Evolutionary conservation across 2,329 filamentous ascomycete genomes (phyloP), one percentile per base, ranked within the genome.

Genomic region (Chaetomium strumarium): DNA sequence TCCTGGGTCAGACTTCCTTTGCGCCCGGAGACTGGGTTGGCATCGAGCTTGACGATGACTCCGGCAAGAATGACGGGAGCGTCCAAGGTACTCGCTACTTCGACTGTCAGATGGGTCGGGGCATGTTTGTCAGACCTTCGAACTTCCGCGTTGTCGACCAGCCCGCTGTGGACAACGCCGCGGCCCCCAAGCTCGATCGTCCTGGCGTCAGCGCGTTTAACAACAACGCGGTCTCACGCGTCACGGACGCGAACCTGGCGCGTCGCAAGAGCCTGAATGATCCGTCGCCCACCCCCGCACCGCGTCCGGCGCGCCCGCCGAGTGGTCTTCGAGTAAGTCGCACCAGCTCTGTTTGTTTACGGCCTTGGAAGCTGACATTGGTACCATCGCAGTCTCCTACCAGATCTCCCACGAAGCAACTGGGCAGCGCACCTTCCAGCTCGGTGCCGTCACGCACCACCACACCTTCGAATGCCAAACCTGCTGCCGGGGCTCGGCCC

Each of bases 51-150:
- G 83, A 90, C 48, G 86, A 89, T 43, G 76, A 84, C 49, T 81
- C 79, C 17, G 92, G 93, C 31, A 97, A 97, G 75, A 97, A 97
- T 63, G 90, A 97, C 76, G 92, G 92, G 59, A 86, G 87, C 51
- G 89, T 97, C 43, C 82, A 92, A 68, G 91, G 90, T 56, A 81
- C 89, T 66, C 78, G 89, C 17, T 97, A 97, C 67, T 97, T 96
- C 63, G 83, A 91, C 46, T 97, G 92, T 71, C 78, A 66, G 70
- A 85, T 79, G 81, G 89, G 76, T 38, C 75, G 76, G 58, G 84
- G 84, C 65, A 93, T 99, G 82, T 97, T 99, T 64, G 80, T 96
- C 51, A 81, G 88, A 57, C 84, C 89, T 30, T 73, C 79, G 49
- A 85, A 85, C 53, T 75, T 93, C 46, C 78, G 77, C 12, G 73